Evolutionary conservation across 2,329 filamentous ascomycete species (phyloP), one percentile per base, ranked within the genome.

Genomic region (Fusarium lyarnte): DNA sequence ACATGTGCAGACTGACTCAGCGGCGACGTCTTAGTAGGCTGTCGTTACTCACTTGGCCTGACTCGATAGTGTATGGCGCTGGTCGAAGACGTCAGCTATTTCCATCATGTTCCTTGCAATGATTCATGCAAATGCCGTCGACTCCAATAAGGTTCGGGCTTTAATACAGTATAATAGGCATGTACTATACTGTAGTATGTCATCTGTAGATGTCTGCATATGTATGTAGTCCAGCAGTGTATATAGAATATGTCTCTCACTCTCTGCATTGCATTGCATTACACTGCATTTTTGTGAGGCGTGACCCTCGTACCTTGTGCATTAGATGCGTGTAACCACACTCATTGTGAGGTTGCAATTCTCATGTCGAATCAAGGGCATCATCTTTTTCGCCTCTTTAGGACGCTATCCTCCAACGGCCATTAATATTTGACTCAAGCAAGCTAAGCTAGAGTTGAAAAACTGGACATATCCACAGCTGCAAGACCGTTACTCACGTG

Each of bases 241-340:
- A 43, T 43, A 11, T 43, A 25, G 42, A 43, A 17, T 21, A 39
- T 49, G 51, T 39, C 38, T 41, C 45, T 23, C 46, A 25, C 16
- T 51, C 16, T 51, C 46, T 51, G 46, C 31, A 27, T 36, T 29
- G 19, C 43, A 29, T 29, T 29, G 9, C 27, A 27, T 36, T 29
- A 13, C 43, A 29, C 27, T 29, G 9, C 27, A 21, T n/a, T 36
- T 25, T 52, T 17, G 19, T 27, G 35, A 53, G 42, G 29, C 58
- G 58, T 71, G 67, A 63, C 53, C 67, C 43, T 57, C 17, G 52
- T 49, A 23, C 38, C 46, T 36, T 31, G 57, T 42, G 57, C 65
- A 55, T 45, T 49, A 41, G 27, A 55, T 68, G 61, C 45, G 61
- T 73, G 70, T 43, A 70, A 71, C 70, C 70, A 67, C 62, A 70